Evolutionary conservation across 768 basidiomycete species (phyloP).

Genomic region (Auricularia cornea): DNA sequence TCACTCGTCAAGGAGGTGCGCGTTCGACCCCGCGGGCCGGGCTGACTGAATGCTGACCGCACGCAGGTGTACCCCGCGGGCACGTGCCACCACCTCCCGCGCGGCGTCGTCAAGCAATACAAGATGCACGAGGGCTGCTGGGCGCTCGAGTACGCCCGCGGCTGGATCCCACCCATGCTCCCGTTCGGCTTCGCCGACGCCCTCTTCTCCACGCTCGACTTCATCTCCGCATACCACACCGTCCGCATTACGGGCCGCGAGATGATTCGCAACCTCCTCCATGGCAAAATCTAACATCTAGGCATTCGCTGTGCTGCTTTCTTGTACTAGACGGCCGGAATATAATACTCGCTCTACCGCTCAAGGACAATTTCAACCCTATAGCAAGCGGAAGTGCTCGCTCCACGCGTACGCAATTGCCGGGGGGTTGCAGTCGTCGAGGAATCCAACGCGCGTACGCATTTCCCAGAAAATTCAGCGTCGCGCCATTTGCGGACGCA

Average conservation of each 20-base stretch:
- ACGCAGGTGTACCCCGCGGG: constrained; percentile 61
- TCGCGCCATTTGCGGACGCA: too few relatives aligned
- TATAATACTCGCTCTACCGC: too few relatives aligned
- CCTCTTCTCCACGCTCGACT: constrained; percentile 81
- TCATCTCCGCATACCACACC: constrained; percentile 74
- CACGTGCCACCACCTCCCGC: constrained; percentile 70
- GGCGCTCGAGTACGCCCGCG: constrained; percentile 90
- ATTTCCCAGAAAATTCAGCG: too few relatives aligned
- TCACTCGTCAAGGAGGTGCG: constrained; percentile 68
- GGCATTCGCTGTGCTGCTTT: too few relatives aligned
- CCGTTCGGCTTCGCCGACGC: constrained; percentile 88
- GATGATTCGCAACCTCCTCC: constrained; percentile 70
- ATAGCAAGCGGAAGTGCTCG: too few relatives aligned
- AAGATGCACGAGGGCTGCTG: constrained; percentile 96
- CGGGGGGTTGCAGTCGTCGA: too few relatives aligned
- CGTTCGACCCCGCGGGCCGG: not conserved
- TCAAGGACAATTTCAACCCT: too few relatives aligned
- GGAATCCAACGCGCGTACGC: too few relatives aligned
- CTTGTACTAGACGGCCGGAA: too few relatives aligned
- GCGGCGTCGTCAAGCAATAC: constrained; percentile 90
- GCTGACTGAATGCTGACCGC: not conserved
- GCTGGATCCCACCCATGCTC: constrained; percentile 96
- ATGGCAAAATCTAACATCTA: constrained; percentile 66
- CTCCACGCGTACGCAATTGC: too few relatives aligned
- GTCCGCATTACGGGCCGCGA: constrained; percentile 70